Evolutionary conservation across 768 basidiomycete genomes (phyloP).

Genomic region (Tricholoma flavovirens): DNA sequence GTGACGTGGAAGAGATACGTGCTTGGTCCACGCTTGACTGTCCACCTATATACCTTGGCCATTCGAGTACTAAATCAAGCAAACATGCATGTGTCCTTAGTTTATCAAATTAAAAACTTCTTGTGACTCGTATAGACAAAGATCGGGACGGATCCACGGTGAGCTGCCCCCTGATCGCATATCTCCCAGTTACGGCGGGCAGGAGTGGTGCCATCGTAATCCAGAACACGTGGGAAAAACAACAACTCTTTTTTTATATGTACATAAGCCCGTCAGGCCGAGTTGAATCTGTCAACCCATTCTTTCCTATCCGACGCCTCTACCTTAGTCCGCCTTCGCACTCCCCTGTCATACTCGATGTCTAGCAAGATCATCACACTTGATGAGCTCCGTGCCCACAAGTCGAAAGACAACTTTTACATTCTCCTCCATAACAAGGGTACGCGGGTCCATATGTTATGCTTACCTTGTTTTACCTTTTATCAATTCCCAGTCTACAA

Average conservation of each 20-base stretch:
- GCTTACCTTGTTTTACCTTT: constrained; percentile 27
- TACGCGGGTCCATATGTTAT: constrained; percentile 31
- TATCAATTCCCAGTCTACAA: constrained; percentile 68
- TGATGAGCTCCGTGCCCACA: constrained; percentile 77
- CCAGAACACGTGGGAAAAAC: constrained; percentile 27
- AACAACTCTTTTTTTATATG: constrained; percentile 17
- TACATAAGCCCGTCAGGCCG: constrained; percentile 14
- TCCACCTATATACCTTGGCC: constrained; percentile 47
- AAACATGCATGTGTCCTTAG: constrained; percentile 26
- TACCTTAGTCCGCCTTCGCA: constrained; percentile 13
- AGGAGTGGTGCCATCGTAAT: background rate
- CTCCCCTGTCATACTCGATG: constrained; percentile 25
- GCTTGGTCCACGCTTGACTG: constrained; percentile 70
- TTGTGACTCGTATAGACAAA: background rate
- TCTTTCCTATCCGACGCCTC: constrained; percentile 19
- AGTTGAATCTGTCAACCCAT: constrained; percentile 15
- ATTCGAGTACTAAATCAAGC: constrained; percentile 77
- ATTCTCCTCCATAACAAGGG: constrained; percentile 85
- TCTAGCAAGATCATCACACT: constrained; percentile 53
- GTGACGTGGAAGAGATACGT: constrained; percentile 60
- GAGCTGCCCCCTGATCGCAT: background rate
- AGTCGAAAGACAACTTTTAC: constrained; percentile 69
- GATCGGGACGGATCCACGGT: no score
- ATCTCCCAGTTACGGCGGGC: background rate
- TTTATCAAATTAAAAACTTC: background rate